Base-by-base conservation (phyloP, 148 eudicot genomes). In the Pharnaceum exiguum region DNA sequence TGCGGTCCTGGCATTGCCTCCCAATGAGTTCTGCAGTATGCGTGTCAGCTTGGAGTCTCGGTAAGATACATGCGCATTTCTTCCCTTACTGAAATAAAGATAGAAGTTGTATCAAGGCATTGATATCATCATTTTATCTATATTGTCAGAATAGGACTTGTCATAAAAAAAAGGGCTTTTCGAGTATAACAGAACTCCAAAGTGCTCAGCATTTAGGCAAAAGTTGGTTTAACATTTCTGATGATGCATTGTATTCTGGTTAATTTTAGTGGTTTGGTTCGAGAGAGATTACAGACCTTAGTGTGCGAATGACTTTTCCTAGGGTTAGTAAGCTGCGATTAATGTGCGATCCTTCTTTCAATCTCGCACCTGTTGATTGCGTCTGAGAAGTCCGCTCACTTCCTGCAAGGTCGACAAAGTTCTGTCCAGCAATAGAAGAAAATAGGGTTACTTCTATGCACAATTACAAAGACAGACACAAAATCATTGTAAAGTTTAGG, bases 351-450 rank as follows among this genome's bases (percentile, higher is more conserved):
- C 99, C 99, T 71, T 94, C 99, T 77, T 94, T 94, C 45, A 94
- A 71, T 67, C 99, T 65, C 24, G 83, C 44, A 39, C 95, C 95
- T 24, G 79, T 89, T 40, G 95, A 74, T 59, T 70, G 47, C 42
- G 95, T 79, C 66, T 94, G 99, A 50, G 99, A 89, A 57, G 96
- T 82, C 38, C 99, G 96, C 64, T 94, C 99, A 67, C 99, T 94
- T 70, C 99, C 99, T 28, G 99, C 96, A 50, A 94, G 91, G 70
- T 94, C 99, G 60, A 89, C 91, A 69, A 94, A 94, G 76, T 80
- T 94, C 99, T 89, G 73, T 26, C 46, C 60, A 46, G 60, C 27
- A 19, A 51, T n/a, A n/a, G n/a, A 63, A 46, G 38, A 27, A 13
- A 3, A 15, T 24, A 12, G 28, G 18, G 10, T 45, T 23, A 55